Evolutionary conservation across 768 basidiomycete species (phyloP), one percentile per base, ranked within the genome.

Genomic region (Leccinum disarticulatum): DNA sequence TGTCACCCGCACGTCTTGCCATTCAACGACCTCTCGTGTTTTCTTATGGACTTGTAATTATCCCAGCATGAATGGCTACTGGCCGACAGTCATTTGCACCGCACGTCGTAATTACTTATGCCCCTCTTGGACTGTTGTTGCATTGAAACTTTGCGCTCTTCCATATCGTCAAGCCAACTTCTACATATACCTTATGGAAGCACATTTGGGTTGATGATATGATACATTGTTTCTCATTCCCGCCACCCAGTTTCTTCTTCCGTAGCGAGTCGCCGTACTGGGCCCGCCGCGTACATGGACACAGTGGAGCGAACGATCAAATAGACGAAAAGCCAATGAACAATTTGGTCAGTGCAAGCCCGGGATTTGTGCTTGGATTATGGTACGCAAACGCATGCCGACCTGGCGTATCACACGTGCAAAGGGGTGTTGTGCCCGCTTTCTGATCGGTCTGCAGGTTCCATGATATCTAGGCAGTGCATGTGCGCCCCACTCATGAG

Each of bases 211-310:
- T 41, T n/a, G 41, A 50, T 36, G 36, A 41, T 25, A 25, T 41
- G 41, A 36, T 33, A 33, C 27, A 10, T 27, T 51, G 17, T 5
- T 49, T 27, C 57, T 68, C 67, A 66, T 68, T 66, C 67, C 66
- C 67, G 67, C 66, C 67, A 64, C 61, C 36, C 13, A 46, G 56
- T 50, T 35, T 8, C 50, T 38, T 28, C 33, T 31, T 36, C 46
- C 33, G 30, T 50, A 25, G 35, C 38, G 33, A 33, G 33, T 33
- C 33, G 33, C 33, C 33, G 33, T 33, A 17, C 56, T 56, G 14
- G 48, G 22, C 17, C 13, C 54, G 47, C 47, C 48, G 38, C 36
- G 56, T n/a, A 36, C 51, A 56, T 48, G 52, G 31, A 55, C 28
- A 3, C 22, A 15, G 14, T 30, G 30, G 55, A 30, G 19, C 19